A percentile compares a stretch with the other conserved stretches of the same genome.
Evolutionary conservation across 2,329 filamentous ascomycete genomes (phyloP).

Genomic region (Falciphora oryzae): DNA sequence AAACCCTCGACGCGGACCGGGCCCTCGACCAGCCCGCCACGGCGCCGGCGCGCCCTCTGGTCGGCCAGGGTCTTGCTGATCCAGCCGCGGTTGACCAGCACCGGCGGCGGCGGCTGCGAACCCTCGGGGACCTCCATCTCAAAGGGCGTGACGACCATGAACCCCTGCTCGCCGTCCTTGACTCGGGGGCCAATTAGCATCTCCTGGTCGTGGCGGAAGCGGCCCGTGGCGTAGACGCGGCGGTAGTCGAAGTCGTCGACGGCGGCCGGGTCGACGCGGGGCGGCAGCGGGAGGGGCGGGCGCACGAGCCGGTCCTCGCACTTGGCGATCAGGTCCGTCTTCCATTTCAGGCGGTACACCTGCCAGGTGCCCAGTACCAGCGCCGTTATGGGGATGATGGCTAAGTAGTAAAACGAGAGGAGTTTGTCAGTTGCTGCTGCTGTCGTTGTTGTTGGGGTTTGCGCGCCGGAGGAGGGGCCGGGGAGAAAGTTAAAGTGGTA

Average conservation of each 20-base stretch:
- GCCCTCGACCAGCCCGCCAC: slow-evolving; percentile 60
- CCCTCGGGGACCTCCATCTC: slow-evolving; percentile 48
- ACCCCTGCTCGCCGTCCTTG: slow-evolving; percentile 84
- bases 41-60: slow-evolving; percentile 53
- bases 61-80: slow-evolving; percentile 69
- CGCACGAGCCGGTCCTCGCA: slow-evolving; percentile 89
- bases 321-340: slow-evolving; percentile 83
- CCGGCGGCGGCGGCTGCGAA: slow-evolving; percentile 45
- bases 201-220: slow-evolving; percentile 80
- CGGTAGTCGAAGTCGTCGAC: slow-evolving; percentile 90
- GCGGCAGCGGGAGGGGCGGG: slow-evolving; percentile 78
- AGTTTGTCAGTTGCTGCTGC: neutral
- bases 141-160: slow-evolving; percentile 84
- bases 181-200: slow-evolving; percentile 93
- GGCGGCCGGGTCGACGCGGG: slow-evolving; percentile 72
- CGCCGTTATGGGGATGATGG: slow-evolving; percentile 84
- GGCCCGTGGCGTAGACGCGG: slow-evolving; percentile 69
- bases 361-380: slow-evolving; percentile 94
- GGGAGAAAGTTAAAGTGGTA: slow-evolving; percentile 25
- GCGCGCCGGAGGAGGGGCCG: neutral
- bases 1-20: slow-evolving; percentile 78
- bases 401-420: slow-evolving; percentile 28
- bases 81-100: slow-evolving; percentile 90
- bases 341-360: slow-evolving; percentile 87
- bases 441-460: neutral